phyloP scores from a whole-genome alignment of 1,284 basidiomycete species.

The Lentinula novae-zelandiae region DNA sequence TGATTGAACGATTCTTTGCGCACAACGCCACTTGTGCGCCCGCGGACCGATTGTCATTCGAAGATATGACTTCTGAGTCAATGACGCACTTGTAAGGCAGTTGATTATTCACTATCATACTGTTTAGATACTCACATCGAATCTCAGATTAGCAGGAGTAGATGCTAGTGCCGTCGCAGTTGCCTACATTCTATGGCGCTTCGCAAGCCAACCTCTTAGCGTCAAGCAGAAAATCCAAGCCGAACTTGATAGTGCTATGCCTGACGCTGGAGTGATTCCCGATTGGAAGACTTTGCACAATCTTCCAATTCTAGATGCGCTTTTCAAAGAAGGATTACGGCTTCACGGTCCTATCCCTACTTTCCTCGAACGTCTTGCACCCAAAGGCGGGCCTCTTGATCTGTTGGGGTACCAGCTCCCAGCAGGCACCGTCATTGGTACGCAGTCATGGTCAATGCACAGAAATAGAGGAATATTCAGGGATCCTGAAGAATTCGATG shows the following conservation, averaged over 20 bases:
- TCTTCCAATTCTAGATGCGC: background rate
- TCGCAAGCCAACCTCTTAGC: background rate
- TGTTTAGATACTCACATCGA: too few species aligned
- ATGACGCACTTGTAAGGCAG: background rate
- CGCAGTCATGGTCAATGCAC: slow-evolving; percentile 2
- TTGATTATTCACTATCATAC: background rate
- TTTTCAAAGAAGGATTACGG: background rate
- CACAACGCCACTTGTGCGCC: background rate
- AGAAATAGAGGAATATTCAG: background rate
- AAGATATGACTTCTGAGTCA: slow-evolving; percentile 1
- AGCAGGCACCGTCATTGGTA: background rate
- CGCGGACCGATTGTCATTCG: background rate
- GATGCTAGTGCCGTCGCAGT: background rate
- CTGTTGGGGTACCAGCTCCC: background rate
- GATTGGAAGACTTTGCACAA: background rate
- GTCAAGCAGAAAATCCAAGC: background rate
- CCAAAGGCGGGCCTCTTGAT: background rate
- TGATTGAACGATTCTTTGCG: background rate
- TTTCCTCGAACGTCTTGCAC: background rate
- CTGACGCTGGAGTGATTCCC: background rate
- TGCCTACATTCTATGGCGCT: background rate
- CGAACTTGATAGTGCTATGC: background rate
- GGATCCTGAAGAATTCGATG: background rate
- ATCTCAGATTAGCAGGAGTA: background rate
- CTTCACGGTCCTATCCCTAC: background rate